These are phyloP conservation scores for Glomus cerebriforme DNA, from an alignment of 192 early-diverging fungal species.

Conservation along the genomic window DNA sequence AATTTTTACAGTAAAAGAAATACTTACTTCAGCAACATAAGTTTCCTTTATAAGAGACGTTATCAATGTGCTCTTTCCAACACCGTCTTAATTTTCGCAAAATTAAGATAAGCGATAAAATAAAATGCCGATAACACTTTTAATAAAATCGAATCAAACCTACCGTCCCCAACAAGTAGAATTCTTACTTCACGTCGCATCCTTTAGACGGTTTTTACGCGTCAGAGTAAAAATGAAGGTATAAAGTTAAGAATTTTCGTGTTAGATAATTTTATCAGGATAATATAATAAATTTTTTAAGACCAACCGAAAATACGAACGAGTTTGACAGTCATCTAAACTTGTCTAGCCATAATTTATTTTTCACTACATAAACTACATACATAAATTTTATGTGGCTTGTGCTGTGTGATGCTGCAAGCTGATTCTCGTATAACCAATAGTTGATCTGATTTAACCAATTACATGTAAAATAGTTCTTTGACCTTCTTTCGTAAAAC, in stretches of 20 bases:
- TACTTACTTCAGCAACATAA: slow-evolving; percentile 86
- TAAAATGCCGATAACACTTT: not conserved
- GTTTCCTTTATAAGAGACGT: slow-evolving; percentile 96
- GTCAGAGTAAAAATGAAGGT: not conserved
- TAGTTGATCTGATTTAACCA: too few species aligned
- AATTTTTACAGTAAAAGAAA: slow-evolving; percentile 5
- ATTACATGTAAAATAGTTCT: too few species aligned
- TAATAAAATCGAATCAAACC: not conserved
- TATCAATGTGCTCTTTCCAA: slow-evolving; percentile 97
- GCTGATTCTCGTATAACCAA: too few species aligned
- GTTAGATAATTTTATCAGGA: not conserved
- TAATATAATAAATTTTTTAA: not conserved
- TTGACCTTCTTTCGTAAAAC: too few species aligned
- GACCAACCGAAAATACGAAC: not conserved
- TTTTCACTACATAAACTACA: not conserved
- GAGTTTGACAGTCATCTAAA: not conserved
- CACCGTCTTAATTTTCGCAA: slow-evolving; percentile 60
- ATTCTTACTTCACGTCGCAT: slow-evolving; percentile 32
- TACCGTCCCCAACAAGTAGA: slow-evolving; percentile 31
- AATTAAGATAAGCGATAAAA: not conserved
- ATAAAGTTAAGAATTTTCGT: not conserved
- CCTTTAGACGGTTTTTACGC: slow-evolving; percentile 10
- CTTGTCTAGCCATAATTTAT: not conserved
- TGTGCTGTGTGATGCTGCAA: not conserved
- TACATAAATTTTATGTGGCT: not conserved